Percentiles rank a stretch among this genome's conserved stretches.
phyloP scores from a whole-genome alignment of 2,329 filamentous ascomycete genomes.

The Triangularia verruculosa region DNA sequence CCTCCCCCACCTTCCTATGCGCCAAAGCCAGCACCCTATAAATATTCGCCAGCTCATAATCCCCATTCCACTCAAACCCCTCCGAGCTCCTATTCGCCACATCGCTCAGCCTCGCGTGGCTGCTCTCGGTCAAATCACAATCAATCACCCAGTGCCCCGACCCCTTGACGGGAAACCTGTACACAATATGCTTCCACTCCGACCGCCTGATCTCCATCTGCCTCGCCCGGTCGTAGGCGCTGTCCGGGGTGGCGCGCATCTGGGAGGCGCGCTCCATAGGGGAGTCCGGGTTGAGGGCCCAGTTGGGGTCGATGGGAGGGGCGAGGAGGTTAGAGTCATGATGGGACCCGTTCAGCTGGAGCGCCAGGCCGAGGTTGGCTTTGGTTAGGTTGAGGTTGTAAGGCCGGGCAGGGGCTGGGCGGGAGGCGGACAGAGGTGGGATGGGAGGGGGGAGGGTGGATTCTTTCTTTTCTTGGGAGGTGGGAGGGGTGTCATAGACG shows the following conservation, averaged over 20 bases:
- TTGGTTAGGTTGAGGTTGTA: conserved; percentile 7
- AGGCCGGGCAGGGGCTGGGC: conserved; percentile 10
- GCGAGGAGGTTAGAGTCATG: not conserved
- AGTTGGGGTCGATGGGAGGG: not conserved
- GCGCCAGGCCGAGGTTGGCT: not conserved
- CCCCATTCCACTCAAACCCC: conserved; percentile 24
- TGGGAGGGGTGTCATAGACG: conserved; percentile 9
- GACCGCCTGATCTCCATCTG: conserved; percentile 23
- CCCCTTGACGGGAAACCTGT: conserved; percentile 21
- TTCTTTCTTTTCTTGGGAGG: not conserved
- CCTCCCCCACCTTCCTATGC: conserved; percentile 20
- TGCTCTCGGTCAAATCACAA: conserved; percentile 22
- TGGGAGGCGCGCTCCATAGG: conserved; percentile 22
- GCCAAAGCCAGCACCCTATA: conserved; percentile 18
- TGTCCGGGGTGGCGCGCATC: conserved; percentile 22
- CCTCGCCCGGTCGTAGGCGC: conserved; percentile 24
- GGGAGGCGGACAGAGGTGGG: conserved; percentile 11
- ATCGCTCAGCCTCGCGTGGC: conserved; percentile 21
- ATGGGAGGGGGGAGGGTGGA: conserved; percentile 6
- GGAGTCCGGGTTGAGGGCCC: conserved; percentile 19
- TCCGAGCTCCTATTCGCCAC: conserved; percentile 19
- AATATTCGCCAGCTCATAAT: conserved; percentile 21
- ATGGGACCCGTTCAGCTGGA: not conserved
- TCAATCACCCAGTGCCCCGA: conserved; percentile 23
- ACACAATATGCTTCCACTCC: conserved; percentile 23